phyloP scores from a whole-genome alignment of 805 yeast genomes.

The Nakazawaea siamensis region DNA sequence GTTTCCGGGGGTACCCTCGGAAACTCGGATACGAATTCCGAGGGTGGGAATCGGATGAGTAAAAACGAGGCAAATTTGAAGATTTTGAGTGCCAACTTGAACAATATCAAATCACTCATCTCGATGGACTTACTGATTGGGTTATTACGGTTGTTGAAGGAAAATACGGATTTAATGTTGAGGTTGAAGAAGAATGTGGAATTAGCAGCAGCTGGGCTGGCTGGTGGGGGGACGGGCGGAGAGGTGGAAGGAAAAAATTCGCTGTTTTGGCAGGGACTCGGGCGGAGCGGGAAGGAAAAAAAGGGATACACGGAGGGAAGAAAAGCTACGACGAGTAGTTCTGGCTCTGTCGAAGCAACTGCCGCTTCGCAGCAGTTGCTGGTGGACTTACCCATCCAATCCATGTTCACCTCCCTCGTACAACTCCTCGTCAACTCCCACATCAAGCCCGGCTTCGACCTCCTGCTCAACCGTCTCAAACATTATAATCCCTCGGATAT shows the following conservation, averaged over 20 bases:
- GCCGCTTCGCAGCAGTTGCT: constrained; percentile 22
- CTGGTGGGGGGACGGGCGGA: too few relatives aligned
- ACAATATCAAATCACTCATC: constrained; percentile 66
- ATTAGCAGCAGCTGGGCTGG: too few relatives aligned
- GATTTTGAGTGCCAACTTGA: constrained; percentile 65
- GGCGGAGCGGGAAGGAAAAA: too few relatives aligned
- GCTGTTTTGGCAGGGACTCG: too few relatives aligned
- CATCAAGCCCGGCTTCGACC: constrained; percentile 75
- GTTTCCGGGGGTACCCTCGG: constrained; percentile 19
- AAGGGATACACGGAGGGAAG: neutral
- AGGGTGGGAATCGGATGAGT: constrained; percentile 30
- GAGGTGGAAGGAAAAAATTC: constrained; percentile 12
- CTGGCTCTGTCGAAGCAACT: constrained; percentile 3
- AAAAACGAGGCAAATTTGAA: constrained; percentile 78
- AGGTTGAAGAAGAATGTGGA: too few relatives aligned
- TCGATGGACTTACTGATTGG: constrained; percentile 74
- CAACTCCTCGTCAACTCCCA: constrained; percentile 63
- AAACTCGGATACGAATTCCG: constrained; percentile 9
- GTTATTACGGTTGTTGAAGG: constrained; percentile 60
- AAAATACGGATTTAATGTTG: constrained; percentile 50
- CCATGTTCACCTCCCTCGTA: constrained; percentile 62
- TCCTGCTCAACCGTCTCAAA: constrained; percentile 63
- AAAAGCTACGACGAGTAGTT: neutral
- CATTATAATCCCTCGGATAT: constrained; percentile 56
- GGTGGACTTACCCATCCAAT: constrained; percentile 33